Evolutionary conservation across 371 early-diverging fungal species (phyloP).

Genomic region (Umbelopsis sp.): DNA sequence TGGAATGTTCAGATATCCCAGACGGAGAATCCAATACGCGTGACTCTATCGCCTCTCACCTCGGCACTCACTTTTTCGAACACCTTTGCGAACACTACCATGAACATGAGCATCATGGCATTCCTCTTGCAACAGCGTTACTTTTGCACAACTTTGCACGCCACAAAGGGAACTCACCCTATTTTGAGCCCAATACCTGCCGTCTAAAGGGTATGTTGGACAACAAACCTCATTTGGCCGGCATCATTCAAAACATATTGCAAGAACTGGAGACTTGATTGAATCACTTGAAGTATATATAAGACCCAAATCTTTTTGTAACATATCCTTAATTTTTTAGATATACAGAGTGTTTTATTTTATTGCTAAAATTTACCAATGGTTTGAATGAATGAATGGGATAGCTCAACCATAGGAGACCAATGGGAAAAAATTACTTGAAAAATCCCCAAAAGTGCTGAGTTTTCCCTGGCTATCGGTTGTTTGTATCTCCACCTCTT

Average conservation of each 20-base stretch:
- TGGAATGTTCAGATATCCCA: conserved; percentile 2
- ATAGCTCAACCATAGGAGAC: too few species aligned
- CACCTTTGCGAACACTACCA: conserved; percentile 50
- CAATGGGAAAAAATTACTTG: too few species aligned
- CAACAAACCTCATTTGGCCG: conserved; percentile 48
- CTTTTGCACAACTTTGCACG: conserved; percentile 71
- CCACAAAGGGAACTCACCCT: conserved; percentile 56
- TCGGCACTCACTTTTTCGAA: conserved; percentile 13
- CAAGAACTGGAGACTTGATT: neutral
- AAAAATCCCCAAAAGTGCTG: too few species aligned
- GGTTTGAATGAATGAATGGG: too few species aligned
- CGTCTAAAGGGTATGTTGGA: conserved; percentile 45
- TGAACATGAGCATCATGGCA: conserved; percentile 51
- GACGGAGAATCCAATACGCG: conserved; percentile 1
- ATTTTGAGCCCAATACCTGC: conserved; percentile 67
- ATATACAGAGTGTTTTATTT: too few species aligned
- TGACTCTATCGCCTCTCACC: conserved; percentile 6
- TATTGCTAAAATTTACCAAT: too few species aligned
- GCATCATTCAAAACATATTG: conserved; percentile 27
- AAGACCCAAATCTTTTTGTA: too few species aligned
- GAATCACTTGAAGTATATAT: too few species aligned
- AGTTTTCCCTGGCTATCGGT: too few species aligned
- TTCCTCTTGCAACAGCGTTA: conserved; percentile 72
- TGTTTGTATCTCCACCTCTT: neutral
- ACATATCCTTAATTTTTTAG: too few species aligned